Conservation (phyloP, 176 grass and related monocot genomes). For the Musa beccarii region DNA sequence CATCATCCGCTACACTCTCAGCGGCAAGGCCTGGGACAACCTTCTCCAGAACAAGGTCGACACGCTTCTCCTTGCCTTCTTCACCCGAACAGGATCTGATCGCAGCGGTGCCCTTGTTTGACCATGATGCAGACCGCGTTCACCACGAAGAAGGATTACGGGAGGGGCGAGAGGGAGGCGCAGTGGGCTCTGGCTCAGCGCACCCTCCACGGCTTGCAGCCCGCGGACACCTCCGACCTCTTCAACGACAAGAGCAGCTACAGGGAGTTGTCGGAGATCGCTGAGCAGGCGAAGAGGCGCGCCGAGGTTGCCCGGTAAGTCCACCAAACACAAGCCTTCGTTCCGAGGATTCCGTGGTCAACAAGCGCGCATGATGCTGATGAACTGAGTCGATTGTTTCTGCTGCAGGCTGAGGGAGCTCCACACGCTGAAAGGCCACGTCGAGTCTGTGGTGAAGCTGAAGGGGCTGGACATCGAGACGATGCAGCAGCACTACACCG, state of each 20-base stretch:
- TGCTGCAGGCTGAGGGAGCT: constrained; percentile 35
- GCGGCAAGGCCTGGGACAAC: constrained; percentile 72
- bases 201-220: constrained; percentile 61
- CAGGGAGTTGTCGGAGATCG: constrained; percentile 83
- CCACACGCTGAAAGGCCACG: constrained; percentile 36
- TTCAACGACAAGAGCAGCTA: constrained; percentile 41
- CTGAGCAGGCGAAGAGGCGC: constrained; percentile 73
- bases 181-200: constrained; percentile 86
- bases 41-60: constrained; percentile 65
- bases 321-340: no score
- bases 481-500: constrained; percentile 33
- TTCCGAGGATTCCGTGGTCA: background rate
- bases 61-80: no score
- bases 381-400: background rate
- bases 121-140: constrained; percentile 49
- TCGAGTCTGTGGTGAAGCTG: constrained; percentile 38
- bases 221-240: constrained; percentile 23
- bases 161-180: constrained; percentile 74
- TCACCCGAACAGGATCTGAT: background rate
- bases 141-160: constrained; percentile 64
- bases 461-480: constrained; percentile 39
- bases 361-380: background rate
- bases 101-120: background rate
- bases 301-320: constrained; percentile 70
- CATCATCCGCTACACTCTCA: constrained; percentile 72